Evolutionary conservation across 345 rosid genomes (phyloP), one percentile per base, ranked within the genome.

Genomic region (Gossypium turneri): DNA sequence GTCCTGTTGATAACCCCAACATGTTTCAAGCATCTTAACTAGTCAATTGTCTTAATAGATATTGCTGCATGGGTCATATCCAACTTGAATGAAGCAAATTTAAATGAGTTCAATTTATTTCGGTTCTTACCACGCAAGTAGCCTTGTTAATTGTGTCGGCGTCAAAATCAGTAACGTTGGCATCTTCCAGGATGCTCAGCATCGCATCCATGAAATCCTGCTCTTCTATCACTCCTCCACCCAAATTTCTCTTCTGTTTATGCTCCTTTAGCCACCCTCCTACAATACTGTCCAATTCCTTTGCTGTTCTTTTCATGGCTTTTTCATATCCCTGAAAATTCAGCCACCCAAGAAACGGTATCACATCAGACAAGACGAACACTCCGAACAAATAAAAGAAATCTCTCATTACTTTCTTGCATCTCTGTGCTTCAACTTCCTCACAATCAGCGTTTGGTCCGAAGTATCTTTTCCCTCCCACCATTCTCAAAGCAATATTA

Each of bases 211-310:
- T 62, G 85, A 86, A 81, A 77, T 83, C 90, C 45, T 73, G 27
- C 19, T 79, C 79, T 44, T 72, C 34, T 13, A 22, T 76, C 0
- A 13, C 10, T 3, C 66, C 67, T 16, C 82, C 81, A 52, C 50
- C 60, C 55, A 19, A 38, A 41, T 12, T 1, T 22, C 78, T 53
- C 71, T 20, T 81, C 55, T 76, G 69, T 53, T 84, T 82, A 72
- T 86, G 90, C 76, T 87, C 89, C 25, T 81, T 71, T 7, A 87
- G 56, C 87, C 86, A 85, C 0, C 47, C 71, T 63, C 50, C 73
- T 1, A 79, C 11, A 7, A 85, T n/a, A 25, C 15, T 27, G 45
- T 88, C 85, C 62, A 81, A 58, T 69, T 79, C 86, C 7, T 75
- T 84, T 2, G 77, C 81, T 4, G 80, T 79, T 67, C 62, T 79